Evolutionary conservation across 768 basidiomycete genomes (phyloP).

Genomic region (Podaxis rugospora): DNA sequence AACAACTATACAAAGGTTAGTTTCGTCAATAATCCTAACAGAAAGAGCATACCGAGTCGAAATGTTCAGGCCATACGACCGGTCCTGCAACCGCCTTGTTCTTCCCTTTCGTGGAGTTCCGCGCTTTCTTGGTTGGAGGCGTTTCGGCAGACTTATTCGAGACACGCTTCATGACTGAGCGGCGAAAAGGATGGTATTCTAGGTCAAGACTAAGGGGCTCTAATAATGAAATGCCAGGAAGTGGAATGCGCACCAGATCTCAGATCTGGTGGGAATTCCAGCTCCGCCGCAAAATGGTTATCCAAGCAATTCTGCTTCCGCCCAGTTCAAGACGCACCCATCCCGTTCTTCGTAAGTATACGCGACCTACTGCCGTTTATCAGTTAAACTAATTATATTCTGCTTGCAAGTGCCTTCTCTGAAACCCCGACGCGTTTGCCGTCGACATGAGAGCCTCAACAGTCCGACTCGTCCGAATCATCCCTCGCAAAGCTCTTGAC

Average conservation of each 20-base stretch:
- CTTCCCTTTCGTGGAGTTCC: neutral
- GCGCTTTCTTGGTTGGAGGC: neutral
- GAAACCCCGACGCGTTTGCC: neutral
- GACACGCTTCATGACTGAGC: slow-evolving; percentile 1
- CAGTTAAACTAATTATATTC: neutral
- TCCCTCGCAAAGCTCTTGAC: slow-evolving; percentile 30
- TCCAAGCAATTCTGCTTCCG: neutral
- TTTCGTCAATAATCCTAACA: neutral
- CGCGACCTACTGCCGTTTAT: neutral
- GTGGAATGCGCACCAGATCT: neutral
- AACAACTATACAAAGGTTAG: slow-evolving; percentile 3
- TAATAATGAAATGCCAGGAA: neutral
- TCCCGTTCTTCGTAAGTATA: neutral
- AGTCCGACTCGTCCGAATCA: slow-evolving; percentile 30
- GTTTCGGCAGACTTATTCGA: neutral
- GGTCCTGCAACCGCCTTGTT: slow-evolving; percentile 3
- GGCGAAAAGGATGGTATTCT: neutral
- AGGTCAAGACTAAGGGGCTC: neutral
- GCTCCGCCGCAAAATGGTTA: slow-evolving; percentile 4
- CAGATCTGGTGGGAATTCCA: slow-evolving; percentile 5
- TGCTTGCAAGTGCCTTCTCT: neutral
- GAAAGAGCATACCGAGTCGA: slow-evolving; percentile 41
- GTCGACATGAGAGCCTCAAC: slow-evolving; percentile 33
- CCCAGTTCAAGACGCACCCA: neutral
- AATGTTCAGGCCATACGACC: slow-evolving; percentile 58